phyloP scores from a whole-genome alignment of 2,329 filamentous ascomycete species.

The Colletotrichum liriopes region DNA sequence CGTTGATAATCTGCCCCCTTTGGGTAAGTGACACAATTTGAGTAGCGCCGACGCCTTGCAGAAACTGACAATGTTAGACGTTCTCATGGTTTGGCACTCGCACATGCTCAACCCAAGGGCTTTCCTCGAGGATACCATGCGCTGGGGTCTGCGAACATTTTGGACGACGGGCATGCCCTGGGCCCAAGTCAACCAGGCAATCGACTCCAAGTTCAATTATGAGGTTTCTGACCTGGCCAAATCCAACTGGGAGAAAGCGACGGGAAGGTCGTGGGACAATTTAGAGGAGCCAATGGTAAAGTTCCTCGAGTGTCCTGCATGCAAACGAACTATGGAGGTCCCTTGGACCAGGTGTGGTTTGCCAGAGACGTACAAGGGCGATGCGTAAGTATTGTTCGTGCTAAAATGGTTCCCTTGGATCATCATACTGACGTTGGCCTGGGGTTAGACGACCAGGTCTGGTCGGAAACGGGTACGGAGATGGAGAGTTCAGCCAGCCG shows the following conservation, averaged over 20 bases:
- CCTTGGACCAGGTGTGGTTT: slow-evolving; percentile 73
- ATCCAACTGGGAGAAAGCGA: slow-evolving; percentile 62
- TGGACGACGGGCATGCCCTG: slow-evolving; percentile 80
- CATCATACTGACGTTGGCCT: neutral
- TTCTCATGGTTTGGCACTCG: slow-evolving; percentile 85
- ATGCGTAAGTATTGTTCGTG: slow-evolving; percentile 43
- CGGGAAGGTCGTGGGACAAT: slow-evolving; percentile 73
- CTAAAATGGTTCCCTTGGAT: rapidly evolving
- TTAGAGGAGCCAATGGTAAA: slow-evolving; percentile 65
- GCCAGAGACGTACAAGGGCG: slow-evolving; percentile 50
- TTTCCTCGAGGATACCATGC: slow-evolving; percentile 82
- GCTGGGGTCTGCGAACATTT: slow-evolving; percentile 66
- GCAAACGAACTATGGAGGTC: slow-evolving; percentile 58
- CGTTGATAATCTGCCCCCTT: slow-evolving; percentile 66
- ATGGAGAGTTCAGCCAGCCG: slow-evolving; percentile 64
- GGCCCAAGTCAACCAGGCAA: slow-evolving; percentile 69
- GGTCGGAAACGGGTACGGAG: slow-evolving; percentile 72
- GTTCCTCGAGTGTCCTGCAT: slow-evolving; percentile 70
- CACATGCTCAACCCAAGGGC: slow-evolving; percentile 83
- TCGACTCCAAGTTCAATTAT: slow-evolving; percentile 74
- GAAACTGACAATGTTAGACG: slow-evolving; percentile 63
- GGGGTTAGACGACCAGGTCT: slow-evolving; percentile 48
- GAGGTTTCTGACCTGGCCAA: slow-evolving; percentile 60
- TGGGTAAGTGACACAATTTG: slow-evolving; percentile 63
- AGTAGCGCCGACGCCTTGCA: neutral